Evolutionary conservation across 1,139 yeast genomes (phyloP).

Genomic region (Meyerozyma carpophila): DNA sequence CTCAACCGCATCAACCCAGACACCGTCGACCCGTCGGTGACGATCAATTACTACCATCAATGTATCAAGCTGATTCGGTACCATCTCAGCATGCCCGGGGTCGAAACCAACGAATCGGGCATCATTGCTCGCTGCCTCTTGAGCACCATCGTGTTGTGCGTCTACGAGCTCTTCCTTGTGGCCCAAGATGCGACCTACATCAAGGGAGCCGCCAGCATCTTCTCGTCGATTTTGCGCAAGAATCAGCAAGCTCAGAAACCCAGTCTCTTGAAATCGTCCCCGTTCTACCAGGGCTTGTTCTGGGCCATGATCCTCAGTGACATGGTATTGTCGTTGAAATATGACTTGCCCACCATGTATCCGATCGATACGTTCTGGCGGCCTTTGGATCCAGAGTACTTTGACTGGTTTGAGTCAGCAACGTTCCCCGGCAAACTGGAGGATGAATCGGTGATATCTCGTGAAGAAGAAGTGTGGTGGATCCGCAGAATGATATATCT

Average conservation of each 20-base stretch:
- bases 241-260: conserved; percentile 11
- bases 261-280: conserved; percentile 21
- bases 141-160: conserved; percentile 33
- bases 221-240: conserved; percentile 22
- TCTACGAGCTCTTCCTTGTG: conserved; percentile 34
- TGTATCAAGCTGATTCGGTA: conserved; percentile 29
- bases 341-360: conserved; percentile 25
- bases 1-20: conserved; percentile 25
- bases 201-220: conserved; percentile 30
- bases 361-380: conserved; percentile 28
- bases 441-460: background rate
- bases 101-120: conserved; percentile 21
- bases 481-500: conserved; percentile 24
- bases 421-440: conserved; percentile 1
- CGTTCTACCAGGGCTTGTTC: conserved; percentile 29
- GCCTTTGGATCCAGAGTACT: conserved; percentile 26
- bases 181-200: conserved; percentile 33
- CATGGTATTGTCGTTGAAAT: conserved; percentile 29
- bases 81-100: conserved; percentile 20
- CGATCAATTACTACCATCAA: conserved; percentile 33
- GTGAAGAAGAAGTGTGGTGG: conserved; percentile 31
- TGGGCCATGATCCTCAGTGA: conserved; percentile 35
- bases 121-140: conserved; percentile 30
- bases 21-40: conserved; percentile 23
- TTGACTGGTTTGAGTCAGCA: conserved; percentile 16